Conservation (phyloP, 2,329 filamentous ascomycete genomes). For the Xylariaceae sp. region DNA sequence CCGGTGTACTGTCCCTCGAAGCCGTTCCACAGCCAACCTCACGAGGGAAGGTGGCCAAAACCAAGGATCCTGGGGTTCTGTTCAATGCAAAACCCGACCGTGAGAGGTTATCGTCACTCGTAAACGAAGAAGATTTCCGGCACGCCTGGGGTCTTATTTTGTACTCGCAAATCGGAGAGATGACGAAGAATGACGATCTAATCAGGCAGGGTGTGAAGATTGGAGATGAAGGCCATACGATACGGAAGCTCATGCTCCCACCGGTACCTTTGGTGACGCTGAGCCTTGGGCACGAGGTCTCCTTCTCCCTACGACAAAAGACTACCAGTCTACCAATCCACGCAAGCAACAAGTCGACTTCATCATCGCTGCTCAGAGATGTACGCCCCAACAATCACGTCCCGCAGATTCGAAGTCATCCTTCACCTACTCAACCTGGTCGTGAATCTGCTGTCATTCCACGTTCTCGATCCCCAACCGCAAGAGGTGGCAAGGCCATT, state of each 20-base stretch:
- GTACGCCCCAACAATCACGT: no score
- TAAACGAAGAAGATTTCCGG: background rate
- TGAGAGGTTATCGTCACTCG: background rate
- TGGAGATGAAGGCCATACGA: background rate
- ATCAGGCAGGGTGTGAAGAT: conserved; percentile 9
- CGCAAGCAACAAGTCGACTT: no score
- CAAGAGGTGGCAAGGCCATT: no score
- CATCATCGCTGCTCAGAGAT: no score
- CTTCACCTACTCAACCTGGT: no score
- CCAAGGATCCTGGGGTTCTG: background rate
- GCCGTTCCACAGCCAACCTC: background rate
- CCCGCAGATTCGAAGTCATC: no score
- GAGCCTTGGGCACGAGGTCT: conserved; percentile 4
- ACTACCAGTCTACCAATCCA: no score
- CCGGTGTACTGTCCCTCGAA: background rate
- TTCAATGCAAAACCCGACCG: background rate
- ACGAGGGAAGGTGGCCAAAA: background rate
- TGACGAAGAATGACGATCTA: conserved; percentile 12
- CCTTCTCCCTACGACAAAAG: no score
- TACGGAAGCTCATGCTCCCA: conserved; percentile 2
- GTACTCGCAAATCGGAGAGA: conserved; percentile 16
- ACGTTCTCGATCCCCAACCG: no score
- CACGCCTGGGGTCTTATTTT: conserved; percentile 13
- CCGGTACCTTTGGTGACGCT: conserved; percentile 14
- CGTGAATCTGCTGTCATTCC: no score